A percentile compares a stretch with the other conserved stretches of the same genome.
Conservation (phyloP, 1,139 yeast species). For the Kodamaea alishanica region DNA sequence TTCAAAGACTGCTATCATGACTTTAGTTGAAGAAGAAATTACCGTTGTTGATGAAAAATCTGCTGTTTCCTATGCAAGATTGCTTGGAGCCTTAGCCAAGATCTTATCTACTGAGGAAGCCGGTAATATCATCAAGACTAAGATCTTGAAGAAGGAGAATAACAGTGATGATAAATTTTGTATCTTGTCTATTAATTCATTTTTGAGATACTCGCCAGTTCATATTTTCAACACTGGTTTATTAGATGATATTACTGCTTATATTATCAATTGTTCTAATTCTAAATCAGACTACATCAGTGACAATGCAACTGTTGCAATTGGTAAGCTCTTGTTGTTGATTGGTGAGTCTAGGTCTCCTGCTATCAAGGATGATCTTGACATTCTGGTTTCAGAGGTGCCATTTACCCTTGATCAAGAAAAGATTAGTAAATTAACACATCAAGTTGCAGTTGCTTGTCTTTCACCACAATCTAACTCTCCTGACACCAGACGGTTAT, state of each 20-base stretch:
- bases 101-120: slow-evolving; percentile 68
- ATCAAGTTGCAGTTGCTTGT: slow-evolving; percentile 49
- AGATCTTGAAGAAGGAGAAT: slow-evolving; percentile 46
- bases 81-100: slow-evolving; percentile 73
- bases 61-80: slow-evolving; percentile 72
- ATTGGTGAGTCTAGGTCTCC: slow-evolving; percentile 38
- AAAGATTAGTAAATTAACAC: slow-evolving; percentile 32
- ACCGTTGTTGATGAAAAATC: slow-evolving; percentile 49
- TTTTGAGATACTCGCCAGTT: slow-evolving; percentile 69
- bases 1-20: slow-evolving; percentile 65
- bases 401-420: slow-evolving; percentile 39
- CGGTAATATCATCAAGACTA: slow-evolving; percentile 51
- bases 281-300: slow-evolving; percentile 54
- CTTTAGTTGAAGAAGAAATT: slow-evolving; percentile 75
- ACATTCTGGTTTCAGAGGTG: slow-evolving; percentile 5
- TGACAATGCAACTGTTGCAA: slow-evolving; percentile 78
- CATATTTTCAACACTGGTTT: slow-evolving; percentile 55
- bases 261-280: slow-evolving; percentile 45
- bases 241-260: slow-evolving; percentile 43
- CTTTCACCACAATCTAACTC: slow-evolving; percentile 58
- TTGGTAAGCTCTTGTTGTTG: slow-evolving; percentile 72
- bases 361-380: slow-evolving; percentile 10
- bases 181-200: slow-evolving; percentile 71
- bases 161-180: slow-evolving; percentile 47
- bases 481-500: slow-evolving; percentile 74